Evolutionary conservation across 768 basidiomycete genomes (phyloP), one percentile per base, ranked within the genome.

Genomic region (Pseudohyphozyma bogoriensis): DNA sequence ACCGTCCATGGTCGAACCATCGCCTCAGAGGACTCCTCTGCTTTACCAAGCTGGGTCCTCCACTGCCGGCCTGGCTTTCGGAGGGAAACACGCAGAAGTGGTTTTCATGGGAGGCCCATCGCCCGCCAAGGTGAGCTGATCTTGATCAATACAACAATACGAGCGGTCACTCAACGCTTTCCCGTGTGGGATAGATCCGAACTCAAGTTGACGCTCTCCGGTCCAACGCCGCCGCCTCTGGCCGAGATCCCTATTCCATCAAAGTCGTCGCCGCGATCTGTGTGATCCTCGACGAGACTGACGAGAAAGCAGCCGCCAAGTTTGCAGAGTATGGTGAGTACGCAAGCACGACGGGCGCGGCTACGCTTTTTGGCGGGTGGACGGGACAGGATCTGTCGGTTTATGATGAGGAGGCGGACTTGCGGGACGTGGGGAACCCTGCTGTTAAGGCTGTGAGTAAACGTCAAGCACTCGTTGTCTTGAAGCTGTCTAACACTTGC

Each of bases 21-120:
- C 40, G 7, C 40, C 44, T 10, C 58, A 59, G 42, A 26, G 58
- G 6, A 53, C 58, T 20, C 58, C 58, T 15, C 20, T 46, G 2
- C 39, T 59, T 16, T 59, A 35, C 45, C 58, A 59, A 26, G 51
- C 58, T n/a, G 58, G 58, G 18, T 24, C 36, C 36, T 58, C 51
- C 10, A 24, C 13, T 7, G 40, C 57, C 6, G 58, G 58, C 1
- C 35, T 46, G 11, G 29, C 18, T 4, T 59, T 59, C 44, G 50
- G 40, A 6, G 50, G 51, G 10, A 22, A 35, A 20, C 50, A 52
- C 40, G 51, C 50, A 11, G 50, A 59, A n/a, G 58, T 51, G 9
- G 58, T 59, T 5, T 51, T 56, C 45, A 47, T 56, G 36, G 7
- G 7, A 1, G 36, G 51, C 0, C 51, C 51, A 8, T 16, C 26